A percentile compares a stretch with the other conserved stretches of the same genome.
phyloP scores from a whole-genome alignment of 495 filamentous ascomycete species.

The Aspergillus avenaceus region DNA sequence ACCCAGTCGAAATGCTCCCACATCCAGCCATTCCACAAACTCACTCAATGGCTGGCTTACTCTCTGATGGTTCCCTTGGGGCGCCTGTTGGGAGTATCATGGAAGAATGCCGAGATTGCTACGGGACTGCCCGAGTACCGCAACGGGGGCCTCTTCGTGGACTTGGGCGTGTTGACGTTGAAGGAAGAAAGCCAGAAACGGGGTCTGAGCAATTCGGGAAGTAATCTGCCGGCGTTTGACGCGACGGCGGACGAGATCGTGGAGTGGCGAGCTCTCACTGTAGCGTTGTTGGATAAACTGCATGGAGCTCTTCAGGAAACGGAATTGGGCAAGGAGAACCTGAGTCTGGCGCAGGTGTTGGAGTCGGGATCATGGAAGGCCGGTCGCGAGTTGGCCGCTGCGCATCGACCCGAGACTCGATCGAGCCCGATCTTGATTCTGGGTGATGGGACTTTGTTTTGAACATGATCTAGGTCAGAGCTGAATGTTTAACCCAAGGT shows the following conservation, averaged over 20 bases:
- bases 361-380: slow-evolving; percentile 82
- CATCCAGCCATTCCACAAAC: slow-evolving; percentile 70
- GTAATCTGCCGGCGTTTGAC: slow-evolving; percentile 73
- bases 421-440: slow-evolving; percentile 43
- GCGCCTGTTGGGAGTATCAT: slow-evolving; percentile 69
- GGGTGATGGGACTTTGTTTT: slow-evolving; percentile 43
- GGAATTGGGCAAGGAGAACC: slow-evolving; percentile 48
- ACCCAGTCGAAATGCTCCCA: slow-evolving; percentile 9
- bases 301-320: slow-evolving; percentile 53
- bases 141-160: slow-evolving; percentile 82
- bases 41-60: slow-evolving; percentile 87
- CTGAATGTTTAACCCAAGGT: too few species aligned
- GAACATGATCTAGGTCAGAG: background rate
- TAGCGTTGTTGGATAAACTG: slow-evolving; percentile 78
- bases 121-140: slow-evolving; percentile 86
- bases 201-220: slow-evolving; percentile 34
- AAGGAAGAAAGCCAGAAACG: slow-evolving; percentile 61
- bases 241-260: slow-evolving; percentile 81
- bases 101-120: slow-evolving; percentile 70
- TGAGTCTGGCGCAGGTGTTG: slow-evolving; percentile 73
- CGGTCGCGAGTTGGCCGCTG: slow-evolving; percentile 38
- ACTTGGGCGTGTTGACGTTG: slow-evolving; percentile 74
- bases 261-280: slow-evolving; percentile 79
- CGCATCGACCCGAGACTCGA: slow-evolving; percentile 33
- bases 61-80: slow-evolving; percentile 86